A percentile compares a stretch with the other conserved stretches of the same genome.
phyloP scores from a whole-genome alignment of 2,329 filamentous ascomycete species.

The Talaromyces sp. region DNA sequence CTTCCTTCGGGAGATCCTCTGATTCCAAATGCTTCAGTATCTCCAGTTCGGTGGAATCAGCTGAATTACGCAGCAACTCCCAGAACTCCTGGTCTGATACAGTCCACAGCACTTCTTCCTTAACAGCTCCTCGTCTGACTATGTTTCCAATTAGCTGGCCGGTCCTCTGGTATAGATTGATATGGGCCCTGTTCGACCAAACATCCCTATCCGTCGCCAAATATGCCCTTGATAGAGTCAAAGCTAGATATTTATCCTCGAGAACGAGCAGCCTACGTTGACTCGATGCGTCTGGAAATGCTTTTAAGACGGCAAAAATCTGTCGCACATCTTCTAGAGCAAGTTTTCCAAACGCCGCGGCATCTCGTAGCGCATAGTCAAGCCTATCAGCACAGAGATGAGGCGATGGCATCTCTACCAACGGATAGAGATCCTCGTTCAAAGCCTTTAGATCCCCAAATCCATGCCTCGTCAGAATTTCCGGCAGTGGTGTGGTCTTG shows the following conservation, averaged over 20 bases:
- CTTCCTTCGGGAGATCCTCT: conserved; percentile 19
- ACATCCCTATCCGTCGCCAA: conserved; percentile 34
- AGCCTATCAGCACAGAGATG: conserved; percentile 42
- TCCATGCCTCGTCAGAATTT: conserved; percentile 33
- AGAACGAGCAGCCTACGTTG: conserved; percentile 33
- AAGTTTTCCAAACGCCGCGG: conserved; percentile 33
- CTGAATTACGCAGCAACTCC: conserved; percentile 27
- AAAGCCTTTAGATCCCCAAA: conserved; percentile 30
- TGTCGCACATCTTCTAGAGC: conserved; percentile 27
- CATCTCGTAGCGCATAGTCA: conserved; percentile 40
- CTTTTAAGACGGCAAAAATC: conserved; percentile 28
- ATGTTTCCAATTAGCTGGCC: conserved; percentile 34
- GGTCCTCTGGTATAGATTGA: conserved; percentile 34
- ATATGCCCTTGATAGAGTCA: conserved; percentile 34
- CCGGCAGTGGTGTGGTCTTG: conserved; percentile 32
- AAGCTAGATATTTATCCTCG: conserved; percentile 27
- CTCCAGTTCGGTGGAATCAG: conserved; percentile 19
- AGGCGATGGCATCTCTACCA: conserved; percentile 39
- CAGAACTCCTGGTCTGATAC: conserved; percentile 38
- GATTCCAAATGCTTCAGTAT: conserved; percentile 5
- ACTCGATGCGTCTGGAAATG: conserved; percentile 28
- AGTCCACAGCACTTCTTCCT: conserved; percentile 33
- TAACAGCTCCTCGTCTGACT: conserved; percentile 23
- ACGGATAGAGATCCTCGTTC: conserved; percentile 38
- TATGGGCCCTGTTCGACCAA: conserved; percentile 39